Conservation (phyloP, 2,329 filamentous ascomycete species). For the Colletotrichum lupini region DNA sequence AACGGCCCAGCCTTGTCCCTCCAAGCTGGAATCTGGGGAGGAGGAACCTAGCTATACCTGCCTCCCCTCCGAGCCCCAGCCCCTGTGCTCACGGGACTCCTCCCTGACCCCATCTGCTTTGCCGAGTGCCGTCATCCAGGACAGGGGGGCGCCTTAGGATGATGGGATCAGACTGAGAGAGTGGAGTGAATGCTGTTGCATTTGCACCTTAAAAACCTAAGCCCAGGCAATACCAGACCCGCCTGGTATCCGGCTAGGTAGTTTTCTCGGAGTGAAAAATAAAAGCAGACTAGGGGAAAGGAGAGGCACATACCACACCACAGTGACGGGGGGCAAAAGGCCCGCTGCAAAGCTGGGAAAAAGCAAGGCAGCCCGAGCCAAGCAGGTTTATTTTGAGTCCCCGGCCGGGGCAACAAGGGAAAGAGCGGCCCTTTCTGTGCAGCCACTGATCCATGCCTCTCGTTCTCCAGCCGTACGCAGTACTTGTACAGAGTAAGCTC, state of each 20-base stretch:
- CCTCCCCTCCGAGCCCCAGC: background rate
- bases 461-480: too few species aligned
- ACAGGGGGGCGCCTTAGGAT: background rate
- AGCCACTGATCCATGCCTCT: background rate
- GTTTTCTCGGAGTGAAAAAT: too few species aligned
- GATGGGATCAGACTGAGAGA: background rate
- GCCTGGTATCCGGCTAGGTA: background rate
- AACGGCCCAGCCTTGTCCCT: constrained; percentile 14
- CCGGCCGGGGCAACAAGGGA: background rate
- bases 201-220: too few species aligned
- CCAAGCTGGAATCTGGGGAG: constrained; percentile 12
- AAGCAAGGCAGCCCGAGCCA: background rate
- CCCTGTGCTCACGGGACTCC: background rate
- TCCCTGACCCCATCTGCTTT: background rate
- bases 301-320: too few species aligned
- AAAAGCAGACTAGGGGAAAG: too few species aligned
- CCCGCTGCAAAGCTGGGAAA: too few species aligned
- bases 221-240: background rate
- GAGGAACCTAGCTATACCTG: background rate
- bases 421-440: background rate
- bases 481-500: too few species aligned
- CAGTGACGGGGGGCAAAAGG: too few species aligned
- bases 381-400: background rate
- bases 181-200: background rate
- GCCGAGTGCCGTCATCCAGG: constrained; percentile 16